Conservation (phyloP, 1,139 yeast species). For the Arxiozyma telluris region DNA sequence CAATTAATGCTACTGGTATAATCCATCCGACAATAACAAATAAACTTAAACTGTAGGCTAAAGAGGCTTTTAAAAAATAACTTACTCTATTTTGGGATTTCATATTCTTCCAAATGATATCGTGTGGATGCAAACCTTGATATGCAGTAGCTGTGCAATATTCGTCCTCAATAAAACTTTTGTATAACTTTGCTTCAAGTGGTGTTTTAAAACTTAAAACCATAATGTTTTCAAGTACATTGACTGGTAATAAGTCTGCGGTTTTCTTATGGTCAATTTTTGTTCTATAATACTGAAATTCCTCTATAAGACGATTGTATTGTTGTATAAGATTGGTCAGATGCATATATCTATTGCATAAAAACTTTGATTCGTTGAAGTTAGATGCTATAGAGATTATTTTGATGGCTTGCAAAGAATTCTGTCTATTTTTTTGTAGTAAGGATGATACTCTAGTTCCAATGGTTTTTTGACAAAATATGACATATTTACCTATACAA, state of each 20-base stretch:
- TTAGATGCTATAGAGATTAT: too few species aligned
- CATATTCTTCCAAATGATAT: slow-evolving; percentile 51
- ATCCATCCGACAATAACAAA: slow-evolving; percentile 52
- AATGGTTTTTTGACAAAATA: neutral
- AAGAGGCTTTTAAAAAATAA: slow-evolving; percentile 33
- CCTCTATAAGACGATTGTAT: neutral
- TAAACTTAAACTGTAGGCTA: slow-evolving; percentile 39
- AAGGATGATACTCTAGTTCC: neutral
- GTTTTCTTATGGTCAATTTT: neutral
- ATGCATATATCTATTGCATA: neutral
- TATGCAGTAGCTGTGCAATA: neutral
- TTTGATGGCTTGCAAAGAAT: neutral
- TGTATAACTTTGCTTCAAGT: neutral
- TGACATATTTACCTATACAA: neutral
- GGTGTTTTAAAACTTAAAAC: neutral
- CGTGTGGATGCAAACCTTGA: slow-evolving; percentile 44
- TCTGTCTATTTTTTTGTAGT: neutral
- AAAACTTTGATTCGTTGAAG: neutral
- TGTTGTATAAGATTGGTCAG: neutral
- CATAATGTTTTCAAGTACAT: neutral
- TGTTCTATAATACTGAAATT: slow-evolving; percentile 4
- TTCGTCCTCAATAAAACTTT: neutral
- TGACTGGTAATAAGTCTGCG: neutral
- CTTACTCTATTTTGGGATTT: slow-evolving; percentile 30
- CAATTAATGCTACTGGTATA: slow-evolving; percentile 63